Evolutionary conservation across 2,329 filamentous ascomycete species (phyloP).

Genomic region (Fusarium incarnatum): DNA sequence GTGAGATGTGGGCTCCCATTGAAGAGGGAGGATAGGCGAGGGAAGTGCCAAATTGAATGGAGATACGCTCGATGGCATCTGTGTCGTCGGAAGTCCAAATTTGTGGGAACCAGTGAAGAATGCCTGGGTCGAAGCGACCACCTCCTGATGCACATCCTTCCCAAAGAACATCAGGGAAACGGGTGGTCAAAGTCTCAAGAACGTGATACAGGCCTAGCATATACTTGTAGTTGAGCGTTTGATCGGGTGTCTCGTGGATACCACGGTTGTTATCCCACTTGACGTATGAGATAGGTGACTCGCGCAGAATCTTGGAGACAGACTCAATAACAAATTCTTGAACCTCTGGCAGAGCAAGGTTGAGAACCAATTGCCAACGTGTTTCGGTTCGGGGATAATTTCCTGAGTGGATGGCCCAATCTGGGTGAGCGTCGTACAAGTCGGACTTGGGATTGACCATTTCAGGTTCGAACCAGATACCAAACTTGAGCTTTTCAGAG

Average conservation of each 20-base stretch:
- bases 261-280: constrained; percentile 78
- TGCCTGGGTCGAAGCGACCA: constrained; percentile 71
- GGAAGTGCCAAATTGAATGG: constrained; percentile 73
- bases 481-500: constrained; percentile 64
- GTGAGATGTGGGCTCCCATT: constrained; percentile 75
- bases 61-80: constrained; percentile 69
- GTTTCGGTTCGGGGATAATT: constrained; percentile 66
- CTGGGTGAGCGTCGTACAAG: constrained; percentile 70
- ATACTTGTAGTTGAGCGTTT: constrained; percentile 67
- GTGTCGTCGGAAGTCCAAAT: constrained; percentile 75
- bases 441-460: constrained; percentile 74
- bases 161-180: constrained; percentile 72
- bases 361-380: constrained; percentile 71
- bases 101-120: constrained; percentile 74
- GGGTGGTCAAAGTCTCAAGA: constrained; percentile 68
- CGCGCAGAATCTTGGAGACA: constrained; percentile 65
- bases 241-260: constrained; percentile 68
- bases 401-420: constrained; percentile 71
- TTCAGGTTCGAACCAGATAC: constrained; percentile 75
- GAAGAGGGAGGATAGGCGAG: constrained; percentile 71
- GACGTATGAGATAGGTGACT: constrained; percentile 67
- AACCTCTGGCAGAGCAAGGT: constrained; percentile 69
- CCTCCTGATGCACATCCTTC: constrained; percentile 75
- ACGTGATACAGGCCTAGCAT: constrained; percentile 73
- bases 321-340: constrained; percentile 71